Evolutionary conservation across 1,284 basidiomycete species (phyloP).

Genomic region (Rugosomyces carneus): DNA sequence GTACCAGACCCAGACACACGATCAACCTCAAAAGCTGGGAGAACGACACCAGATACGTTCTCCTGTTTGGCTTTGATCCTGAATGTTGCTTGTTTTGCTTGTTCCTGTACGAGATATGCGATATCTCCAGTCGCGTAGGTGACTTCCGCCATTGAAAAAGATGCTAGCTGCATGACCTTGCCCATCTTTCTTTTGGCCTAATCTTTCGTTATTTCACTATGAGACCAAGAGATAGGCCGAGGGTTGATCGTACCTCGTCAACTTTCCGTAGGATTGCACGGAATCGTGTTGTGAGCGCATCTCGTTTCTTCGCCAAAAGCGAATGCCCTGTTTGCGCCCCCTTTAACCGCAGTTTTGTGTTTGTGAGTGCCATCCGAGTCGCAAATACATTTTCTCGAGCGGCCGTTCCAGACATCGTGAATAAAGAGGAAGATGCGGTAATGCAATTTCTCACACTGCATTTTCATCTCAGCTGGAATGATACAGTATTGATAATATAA

Average conservation of each 20-base stretch:
- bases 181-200: constrained; percentile 99
- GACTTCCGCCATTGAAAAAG: constrained; percentile 97
- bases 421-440: constrained; percentile 1
- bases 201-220: constrained; percentile 15
- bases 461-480: neutral
- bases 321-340: constrained; percentile 98
- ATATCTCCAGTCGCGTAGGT: constrained; percentile 98
- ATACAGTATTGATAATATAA: neutral
- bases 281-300: constrained; percentile 92
- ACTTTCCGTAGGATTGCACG: constrained; percentile 86
- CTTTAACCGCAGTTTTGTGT: constrained; percentile 91
- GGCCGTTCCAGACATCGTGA: constrained; percentile 79
- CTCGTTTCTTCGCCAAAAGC: constrained; percentile 93
- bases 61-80: constrained; percentile 94
- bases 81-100: constrained; percentile 89
- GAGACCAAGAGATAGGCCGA: neutral
- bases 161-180: constrained; percentile 95
- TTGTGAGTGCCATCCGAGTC: constrained; percentile 90
- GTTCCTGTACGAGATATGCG: constrained; percentile 90
- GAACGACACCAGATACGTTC: constrained; percentile 97
- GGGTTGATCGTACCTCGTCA: constrained; percentile 78
- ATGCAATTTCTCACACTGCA: neutral
- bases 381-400: constrained; percentile 91
- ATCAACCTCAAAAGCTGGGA: constrained; percentile 93
- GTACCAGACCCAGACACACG: constrained; percentile 76